These are phyloP conservation scores for Aspergillus sp. DNA, from an alignment of 2,329 filamentous ascomycete genomes.

Conservation along the genomic window DNA sequence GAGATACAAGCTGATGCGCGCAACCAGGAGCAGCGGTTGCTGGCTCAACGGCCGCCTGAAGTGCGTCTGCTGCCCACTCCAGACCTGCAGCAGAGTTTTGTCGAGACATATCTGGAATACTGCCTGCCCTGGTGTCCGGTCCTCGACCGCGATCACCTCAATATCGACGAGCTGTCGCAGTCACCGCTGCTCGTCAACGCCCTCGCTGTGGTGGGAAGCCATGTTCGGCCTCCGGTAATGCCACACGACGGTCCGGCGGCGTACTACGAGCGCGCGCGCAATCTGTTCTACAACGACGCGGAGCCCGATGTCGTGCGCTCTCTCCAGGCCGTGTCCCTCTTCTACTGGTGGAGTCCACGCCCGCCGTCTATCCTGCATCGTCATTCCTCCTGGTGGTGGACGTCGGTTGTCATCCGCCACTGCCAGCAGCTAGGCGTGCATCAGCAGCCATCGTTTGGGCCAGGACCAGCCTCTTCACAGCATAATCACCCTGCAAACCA, in stretches of 20 bases:
- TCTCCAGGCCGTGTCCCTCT: constrained; percentile 40
- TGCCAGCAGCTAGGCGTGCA: constrained; percentile 49
- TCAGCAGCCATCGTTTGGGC: constrained; percentile 33
- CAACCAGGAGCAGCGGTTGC: constrained; percentile 8
- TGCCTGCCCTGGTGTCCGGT: constrained; percentile 14
- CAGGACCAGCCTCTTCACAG: constrained; percentile 17
- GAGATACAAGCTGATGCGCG: constrained; percentile 13
- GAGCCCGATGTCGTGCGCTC: constrained; percentile 39
- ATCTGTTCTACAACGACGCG: constrained; percentile 44
- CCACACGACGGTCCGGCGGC: constrained; percentile 38
- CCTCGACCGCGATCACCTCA: constrained; percentile 5
- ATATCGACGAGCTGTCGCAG: not conserved
- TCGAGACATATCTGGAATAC: constrained; percentile 13
- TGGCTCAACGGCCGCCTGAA: not conserved
- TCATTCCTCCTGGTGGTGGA: constrained; percentile 50
- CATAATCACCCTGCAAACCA: constrained; percentile 13
- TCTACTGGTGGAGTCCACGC: constrained; percentile 49
- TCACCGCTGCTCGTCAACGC: constrained; percentile 23
- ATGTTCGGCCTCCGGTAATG: constrained; percentile 45
- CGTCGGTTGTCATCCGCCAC: constrained; percentile 44
- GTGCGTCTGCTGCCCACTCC: constrained; percentile 4
- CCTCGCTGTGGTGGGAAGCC: constrained; percentile 42
- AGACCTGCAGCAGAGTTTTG: constrained; percentile 14
- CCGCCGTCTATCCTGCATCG: constrained; percentile 38
- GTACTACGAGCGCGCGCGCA: constrained; percentile 43